Evolutionary conservation across 495 filamentous ascomycete species (phyloP).

Genomic region (Neurospora hispaniola): DNA sequence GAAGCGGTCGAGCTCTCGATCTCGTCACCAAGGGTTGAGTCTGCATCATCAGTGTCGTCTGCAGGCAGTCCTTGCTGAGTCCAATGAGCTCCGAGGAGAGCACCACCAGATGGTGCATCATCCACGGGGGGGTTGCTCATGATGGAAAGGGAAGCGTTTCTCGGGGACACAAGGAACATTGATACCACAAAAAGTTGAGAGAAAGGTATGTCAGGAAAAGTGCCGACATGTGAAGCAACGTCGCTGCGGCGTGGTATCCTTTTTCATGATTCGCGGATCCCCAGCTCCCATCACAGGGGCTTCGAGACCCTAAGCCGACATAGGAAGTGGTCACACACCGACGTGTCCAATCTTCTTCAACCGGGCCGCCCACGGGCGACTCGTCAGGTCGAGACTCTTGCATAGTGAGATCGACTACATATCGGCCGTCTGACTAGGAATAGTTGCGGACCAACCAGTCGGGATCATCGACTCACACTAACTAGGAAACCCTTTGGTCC

Average conservation of each 20-base stretch:
- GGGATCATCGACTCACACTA: too few species aligned
- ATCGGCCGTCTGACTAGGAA: too few species aligned
- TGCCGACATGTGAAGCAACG: background rate
- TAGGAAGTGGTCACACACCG: background rate
- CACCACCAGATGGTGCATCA: background rate
- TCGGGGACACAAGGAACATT: background rate
- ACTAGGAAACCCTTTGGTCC: too few species aligned
- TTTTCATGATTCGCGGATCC: background rate
- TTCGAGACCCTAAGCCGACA: background rate
- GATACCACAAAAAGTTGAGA: background rate
- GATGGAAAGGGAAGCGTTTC: background rate
- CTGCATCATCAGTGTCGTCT: background rate
- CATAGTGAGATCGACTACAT: too few species aligned
- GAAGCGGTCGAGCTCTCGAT: constrained; percentile 27
- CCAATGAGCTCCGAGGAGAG: background rate
- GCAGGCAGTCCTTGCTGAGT: background rate
- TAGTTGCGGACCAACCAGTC: too few species aligned
- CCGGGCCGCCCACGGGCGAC: too few species aligned
- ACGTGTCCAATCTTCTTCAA: background rate
- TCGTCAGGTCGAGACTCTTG: too few species aligned
- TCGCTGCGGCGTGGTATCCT: background rate
- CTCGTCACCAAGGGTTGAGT: background rate
- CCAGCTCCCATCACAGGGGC: background rate
- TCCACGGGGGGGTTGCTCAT: background rate
- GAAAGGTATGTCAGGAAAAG: background rate